Conservation (phyloP, 495 filamentous ascomycete species). For the Podospora bellae-mahoneyi region DNA sequence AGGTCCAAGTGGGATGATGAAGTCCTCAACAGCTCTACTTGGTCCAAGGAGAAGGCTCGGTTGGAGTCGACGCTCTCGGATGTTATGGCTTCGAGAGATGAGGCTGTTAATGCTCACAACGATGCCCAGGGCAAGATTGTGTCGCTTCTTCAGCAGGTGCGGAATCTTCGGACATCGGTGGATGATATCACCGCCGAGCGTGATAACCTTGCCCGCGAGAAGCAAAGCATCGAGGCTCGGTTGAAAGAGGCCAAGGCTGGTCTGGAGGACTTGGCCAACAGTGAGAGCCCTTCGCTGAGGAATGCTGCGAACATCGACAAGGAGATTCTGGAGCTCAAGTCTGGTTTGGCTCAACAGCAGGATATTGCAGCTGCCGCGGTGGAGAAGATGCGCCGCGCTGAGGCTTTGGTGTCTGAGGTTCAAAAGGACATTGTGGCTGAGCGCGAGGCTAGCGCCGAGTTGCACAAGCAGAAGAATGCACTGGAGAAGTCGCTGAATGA, state of each 20-base stretch:
- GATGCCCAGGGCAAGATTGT: conserved; percentile 93
- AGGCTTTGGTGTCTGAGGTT: conserved; percentile 80
- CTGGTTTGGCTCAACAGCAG: conserved; percentile 85
- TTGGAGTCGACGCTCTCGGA: conserved; percentile 90
- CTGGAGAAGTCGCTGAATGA: conserved; percentile 92
- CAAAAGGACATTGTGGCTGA: conserved; percentile 94
- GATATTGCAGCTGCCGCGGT: conserved; percentile 90
- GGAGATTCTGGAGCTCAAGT: conserved; percentile 87
- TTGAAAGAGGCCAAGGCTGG: conserved; percentile 82
- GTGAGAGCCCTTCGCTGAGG: conserved; percentile 84
- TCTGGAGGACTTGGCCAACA: conserved; percentile 84
- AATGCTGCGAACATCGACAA: conserved; percentile 88
- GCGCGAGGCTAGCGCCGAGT: conserved; percentile 73
- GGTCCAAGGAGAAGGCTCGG: conserved; percentile 95
- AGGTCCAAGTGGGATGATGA: conserved; percentile 98
- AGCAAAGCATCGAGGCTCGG: conserved; percentile 83
- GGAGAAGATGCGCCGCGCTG: conserved; percentile 96
- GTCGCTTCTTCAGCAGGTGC: conserved; percentile 84
- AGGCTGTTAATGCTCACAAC: conserved; percentile 88
- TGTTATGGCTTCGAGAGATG: conserved; percentile 82
- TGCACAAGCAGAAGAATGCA: conserved; percentile 88
- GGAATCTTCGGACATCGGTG: conserved; percentile 73
- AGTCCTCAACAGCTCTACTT: conserved; percentile 93
- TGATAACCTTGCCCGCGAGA: conserved; percentile 82
- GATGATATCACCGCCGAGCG: conserved; percentile 86